A percentile compares a stretch with the other conserved stretches of the same genome.
These are phyloP conservation scores for Darksidea phi DNA, from an alignment of 495 filamentous ascomycete genomes.

Conservation along the genomic window DNA sequence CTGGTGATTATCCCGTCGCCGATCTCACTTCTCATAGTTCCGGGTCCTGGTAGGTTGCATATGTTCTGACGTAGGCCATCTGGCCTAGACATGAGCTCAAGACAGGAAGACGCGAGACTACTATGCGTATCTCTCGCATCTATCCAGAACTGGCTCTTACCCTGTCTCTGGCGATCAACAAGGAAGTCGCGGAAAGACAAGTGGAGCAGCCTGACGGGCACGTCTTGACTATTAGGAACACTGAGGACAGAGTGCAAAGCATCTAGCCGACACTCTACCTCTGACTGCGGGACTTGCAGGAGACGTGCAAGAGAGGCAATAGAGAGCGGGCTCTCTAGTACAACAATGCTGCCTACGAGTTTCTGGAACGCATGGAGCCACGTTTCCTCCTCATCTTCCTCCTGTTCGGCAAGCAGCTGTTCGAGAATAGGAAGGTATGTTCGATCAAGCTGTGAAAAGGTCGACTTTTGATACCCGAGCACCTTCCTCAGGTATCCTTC, in stretches of 20 bases:
- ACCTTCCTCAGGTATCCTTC: slow-evolving; percentile 20
- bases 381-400: slow-evolving; percentile 21
- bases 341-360: slow-evolving; percentile 42
- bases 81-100: slow-evolving; percentile 39
- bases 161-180: slow-evolving; percentile 34
- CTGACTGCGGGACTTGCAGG: slow-evolving; percentile 21
- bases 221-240: slow-evolving; percentile 37
- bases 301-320: slow-evolving; percentile 35
- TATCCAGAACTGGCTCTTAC: slow-evolving; percentile 43
- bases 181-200: slow-evolving; percentile 56
- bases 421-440: slow-evolving; percentile 37
- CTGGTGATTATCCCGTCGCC: slow-evolving; percentile 49
- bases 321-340: slow-evolving; percentile 39
- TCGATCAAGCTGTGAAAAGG: slow-evolving; percentile 25
- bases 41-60: slow-evolving; percentile 39
- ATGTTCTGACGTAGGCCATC: slow-evolving; percentile 44
- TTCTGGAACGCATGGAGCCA: slow-evolving; percentile 34
- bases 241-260: slow-evolving; percentile 44
- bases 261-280: slow-evolving; percentile 33
- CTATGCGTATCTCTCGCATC: slow-evolving; percentile 44
- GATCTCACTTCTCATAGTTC: slow-evolving; percentile 33
- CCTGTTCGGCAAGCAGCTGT: slow-evolving; percentile 26
- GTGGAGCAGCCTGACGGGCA: slow-evolving; percentile 48
- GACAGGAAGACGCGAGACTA: slow-evolving; percentile 40
- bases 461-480: slow-evolving; percentile 25